These are phyloP conservation scores for Penicillium steckii DNA, from an alignment of 495 filamentous ascomycete species.

Conservation along the genomic window DNA sequence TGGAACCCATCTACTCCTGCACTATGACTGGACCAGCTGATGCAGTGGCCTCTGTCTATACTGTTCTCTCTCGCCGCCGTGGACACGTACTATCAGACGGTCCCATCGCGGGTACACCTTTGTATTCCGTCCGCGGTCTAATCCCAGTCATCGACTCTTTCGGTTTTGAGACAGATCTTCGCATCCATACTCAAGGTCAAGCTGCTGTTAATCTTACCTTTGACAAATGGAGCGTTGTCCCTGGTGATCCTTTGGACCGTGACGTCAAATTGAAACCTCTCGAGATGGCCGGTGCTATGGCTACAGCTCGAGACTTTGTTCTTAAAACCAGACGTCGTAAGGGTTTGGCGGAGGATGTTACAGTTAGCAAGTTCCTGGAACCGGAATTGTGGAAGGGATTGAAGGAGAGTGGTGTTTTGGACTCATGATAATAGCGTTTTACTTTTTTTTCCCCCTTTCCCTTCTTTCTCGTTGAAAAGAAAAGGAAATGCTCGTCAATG, in stretches of 20 bases:
- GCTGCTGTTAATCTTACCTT: slow-evolving; percentile 89
- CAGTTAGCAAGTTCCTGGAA: slow-evolving; percentile 93
- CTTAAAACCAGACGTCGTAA: slow-evolving; percentile 92
- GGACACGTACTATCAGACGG: slow-evolving; percentile 93
- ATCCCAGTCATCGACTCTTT: slow-evolving; percentile 97
- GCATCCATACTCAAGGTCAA: slow-evolving; percentile 94
- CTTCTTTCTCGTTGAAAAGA: neutral
- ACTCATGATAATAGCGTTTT: slow-evolving; percentile 50
- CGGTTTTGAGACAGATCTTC: slow-evolving; percentile 94
- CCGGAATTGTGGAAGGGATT: slow-evolving; percentile 86
- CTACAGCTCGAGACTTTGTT: slow-evolving; percentile 91
- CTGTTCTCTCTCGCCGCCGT: slow-evolving; percentile 80
- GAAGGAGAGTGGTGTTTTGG: slow-evolving; percentile 85
- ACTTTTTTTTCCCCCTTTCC: neutral
- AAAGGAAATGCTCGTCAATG: neutral
- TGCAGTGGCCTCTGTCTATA: slow-evolving; percentile 84
- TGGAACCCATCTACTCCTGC: slow-evolving; percentile 92
- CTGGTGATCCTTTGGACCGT: slow-evolving; percentile 90
- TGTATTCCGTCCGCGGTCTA: slow-evolving; percentile 85
- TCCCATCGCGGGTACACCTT: slow-evolving; percentile 91
- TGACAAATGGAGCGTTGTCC: slow-evolving; percentile 92
- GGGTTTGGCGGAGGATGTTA: slow-evolving; percentile 92
- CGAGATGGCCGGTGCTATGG: slow-evolving; percentile 82
- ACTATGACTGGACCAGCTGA: slow-evolving; percentile 93
- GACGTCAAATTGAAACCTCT: slow-evolving; percentile 78